These are phyloP conservation scores for Cadophora malorum DNA, from an alignment of 2,329 filamentous ascomycete genomes.

Conservation along the genomic window DNA sequence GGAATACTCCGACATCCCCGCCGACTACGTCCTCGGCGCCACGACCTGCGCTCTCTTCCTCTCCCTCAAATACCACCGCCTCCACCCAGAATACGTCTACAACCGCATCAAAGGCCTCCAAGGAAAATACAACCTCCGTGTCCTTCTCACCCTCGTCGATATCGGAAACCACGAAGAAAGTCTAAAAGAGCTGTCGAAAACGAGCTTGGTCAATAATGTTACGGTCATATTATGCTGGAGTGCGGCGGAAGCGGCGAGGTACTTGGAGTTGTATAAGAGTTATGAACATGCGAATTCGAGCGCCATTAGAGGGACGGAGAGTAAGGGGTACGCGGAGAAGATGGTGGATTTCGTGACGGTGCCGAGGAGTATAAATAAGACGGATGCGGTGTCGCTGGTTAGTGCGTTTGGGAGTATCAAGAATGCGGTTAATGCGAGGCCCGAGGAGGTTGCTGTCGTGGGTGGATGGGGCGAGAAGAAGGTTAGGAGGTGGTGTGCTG, in stretches of 20 bases:
- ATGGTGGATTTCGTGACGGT: slow-evolving; percentile 93
- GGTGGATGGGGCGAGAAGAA: slow-evolving; percentile 96
- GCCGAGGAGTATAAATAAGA: slow-evolving; percentile 90
- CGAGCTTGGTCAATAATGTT: slow-evolving; percentile 88
- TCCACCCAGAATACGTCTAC: slow-evolving; percentile 98
- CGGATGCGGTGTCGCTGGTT: slow-evolving; percentile 88
- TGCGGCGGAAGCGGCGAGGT: slow-evolving; percentile 89
- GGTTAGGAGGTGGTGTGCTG: slow-evolving; percentile 82
- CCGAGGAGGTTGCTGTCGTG: slow-evolving; percentile 85
- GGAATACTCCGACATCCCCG: slow-evolving; percentile 97
- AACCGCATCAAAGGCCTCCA: slow-evolving; percentile 85
- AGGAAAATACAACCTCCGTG: slow-evolving; percentile 83
- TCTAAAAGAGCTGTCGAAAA: slow-evolving; percentile 89
- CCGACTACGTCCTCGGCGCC: slow-evolving; percentile 86
- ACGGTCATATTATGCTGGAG: slow-evolving; percentile 95
- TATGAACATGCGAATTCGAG: slow-evolving; percentile 84
- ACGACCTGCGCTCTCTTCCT: slow-evolving; percentile 93
- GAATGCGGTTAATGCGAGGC: slow-evolving; percentile 84
- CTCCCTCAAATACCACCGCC: slow-evolving; percentile 93
- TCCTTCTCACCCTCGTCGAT: slow-evolving; percentile 91
- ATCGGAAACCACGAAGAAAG: slow-evolving; percentile 93
- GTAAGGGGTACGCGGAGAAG: slow-evolving; percentile 82
- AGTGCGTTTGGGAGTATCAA: slow-evolving; percentile 90
- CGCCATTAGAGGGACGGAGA: slow-evolving; percentile 85
- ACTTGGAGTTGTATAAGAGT: slow-evolving; percentile 93